These are phyloP conservation scores for Penicillium sp. DNA, from an alignment of 2,329 filamentous ascomycete genomes.

Conservation along the genomic window DNA sequence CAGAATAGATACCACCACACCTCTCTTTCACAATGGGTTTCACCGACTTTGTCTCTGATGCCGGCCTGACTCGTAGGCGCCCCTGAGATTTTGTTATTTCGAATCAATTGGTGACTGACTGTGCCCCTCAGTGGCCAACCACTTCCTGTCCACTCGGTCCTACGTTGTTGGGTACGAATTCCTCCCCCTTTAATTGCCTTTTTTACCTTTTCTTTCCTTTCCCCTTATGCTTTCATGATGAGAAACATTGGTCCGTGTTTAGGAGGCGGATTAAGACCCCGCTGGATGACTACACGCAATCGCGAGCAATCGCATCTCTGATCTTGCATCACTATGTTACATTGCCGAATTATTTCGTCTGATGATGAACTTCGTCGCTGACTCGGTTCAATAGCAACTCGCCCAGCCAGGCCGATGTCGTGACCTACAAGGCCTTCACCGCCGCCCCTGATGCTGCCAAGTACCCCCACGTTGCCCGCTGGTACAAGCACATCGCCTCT, in stretches of 20 bases:
- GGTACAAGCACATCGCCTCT: conserved; percentile 97
- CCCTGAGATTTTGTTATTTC: conserved; percentile 18
- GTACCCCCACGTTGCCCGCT: conserved; percentile 88
- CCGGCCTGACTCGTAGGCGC: conserved; percentile 52
- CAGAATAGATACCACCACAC: conserved; percentile 14
- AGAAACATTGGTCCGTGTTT: conserved; percentile 92
- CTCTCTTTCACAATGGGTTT: conserved; percentile 52
- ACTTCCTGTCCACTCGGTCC: conserved; percentile 53
- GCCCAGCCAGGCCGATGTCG: conserved; percentile 91
- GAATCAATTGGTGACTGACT: conserved; percentile 24
- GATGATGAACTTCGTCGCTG: conserved; percentile 8
- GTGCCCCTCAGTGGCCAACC: conserved; percentile 37
- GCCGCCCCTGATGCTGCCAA: conserved; percentile 68
- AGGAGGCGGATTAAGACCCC: conserved; percentile 89
- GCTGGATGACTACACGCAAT: conserved; percentile 68
- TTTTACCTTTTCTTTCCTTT: conserved; percentile 15
- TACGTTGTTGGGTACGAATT: conserved; percentile 70
- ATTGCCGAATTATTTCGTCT: conserved; percentile 1
- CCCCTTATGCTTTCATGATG: conserved; percentile 52
- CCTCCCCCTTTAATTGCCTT: conserved; percentile 8
- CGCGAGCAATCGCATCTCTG: conserved; percentile 70
- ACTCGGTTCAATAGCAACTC: conserved; percentile 42
- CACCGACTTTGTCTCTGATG: conserved; percentile 55
- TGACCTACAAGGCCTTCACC: conserved; percentile 82
- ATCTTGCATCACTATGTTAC: conserved; percentile 29